Conservation (phyloP, 1,139 yeast genomes). For the Candida frijolesensis region DNA sequence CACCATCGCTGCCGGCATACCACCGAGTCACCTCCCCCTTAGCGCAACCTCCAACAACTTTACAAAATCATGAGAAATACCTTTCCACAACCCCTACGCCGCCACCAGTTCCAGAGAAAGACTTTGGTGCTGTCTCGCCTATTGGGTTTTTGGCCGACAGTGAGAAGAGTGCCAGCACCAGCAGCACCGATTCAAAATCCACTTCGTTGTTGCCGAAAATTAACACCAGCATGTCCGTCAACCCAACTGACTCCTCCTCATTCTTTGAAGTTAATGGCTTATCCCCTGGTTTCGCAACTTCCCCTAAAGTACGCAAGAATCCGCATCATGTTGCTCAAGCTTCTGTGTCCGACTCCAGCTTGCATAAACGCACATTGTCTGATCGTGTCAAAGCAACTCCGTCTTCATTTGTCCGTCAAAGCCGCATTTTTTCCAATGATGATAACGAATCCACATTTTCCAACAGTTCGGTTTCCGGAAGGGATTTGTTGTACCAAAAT, state of each 20-base stretch:
- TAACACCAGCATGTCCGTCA: constrained; percentile 1
- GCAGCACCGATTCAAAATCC: constrained; percentile 9
- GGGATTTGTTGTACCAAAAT: constrained; percentile 24
- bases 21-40: constrained; percentile 12
- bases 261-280: constrained; percentile 5
- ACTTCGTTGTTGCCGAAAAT: constrained; percentile 11
- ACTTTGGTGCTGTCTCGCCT: constrained; percentile 1
- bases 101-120: constrained; percentile 1
- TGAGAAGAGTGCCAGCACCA: constrained; percentile 10
- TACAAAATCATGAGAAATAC: background rate
- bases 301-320: constrained; percentile 11
- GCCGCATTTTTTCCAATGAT: constrained; percentile 32
- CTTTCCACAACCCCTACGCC: background rate
- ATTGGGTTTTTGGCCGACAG: constrained; percentile 8
- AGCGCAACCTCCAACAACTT: constrained; percentile 14
- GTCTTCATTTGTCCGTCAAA: constrained; percentile 41
- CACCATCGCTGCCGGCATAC: constrained; percentile 6
- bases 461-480: constrained; percentile 15
- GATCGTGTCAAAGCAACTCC: constrained; percentile 40
- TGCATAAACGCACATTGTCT: constrained; percentile 23
- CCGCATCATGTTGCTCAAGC: background rate
- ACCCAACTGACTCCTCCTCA: constrained; percentile 11
- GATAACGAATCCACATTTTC: constrained; percentile 20
- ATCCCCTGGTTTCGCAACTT: constrained; percentile 6
- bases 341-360: constrained; percentile 8